A percentile compares a stretch with the other conserved stretches of the same genome.
phyloP scores from a whole-genome alignment of 805 yeast genomes.

The Nakazawaea wickerhamii region DNA sequence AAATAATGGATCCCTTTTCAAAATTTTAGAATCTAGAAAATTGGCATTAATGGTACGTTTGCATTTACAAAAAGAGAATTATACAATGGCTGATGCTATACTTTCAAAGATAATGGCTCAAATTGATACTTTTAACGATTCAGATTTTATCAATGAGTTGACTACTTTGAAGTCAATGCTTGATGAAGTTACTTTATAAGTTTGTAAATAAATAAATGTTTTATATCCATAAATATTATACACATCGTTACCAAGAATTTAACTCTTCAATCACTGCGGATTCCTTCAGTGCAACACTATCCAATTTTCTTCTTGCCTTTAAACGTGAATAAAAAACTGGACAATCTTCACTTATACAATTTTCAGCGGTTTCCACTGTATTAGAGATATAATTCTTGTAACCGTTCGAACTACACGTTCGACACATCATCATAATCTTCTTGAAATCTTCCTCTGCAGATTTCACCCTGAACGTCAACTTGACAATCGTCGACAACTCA shows the following conservation, averaged over 20 bases:
- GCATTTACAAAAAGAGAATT: conserved; percentile 35
- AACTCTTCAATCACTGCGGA: conserved; percentile 21
- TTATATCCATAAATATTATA: no score
- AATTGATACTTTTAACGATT: conserved; percentile 29
- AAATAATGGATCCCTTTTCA: conserved; percentile 29
- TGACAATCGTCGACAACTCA: conserved; percentile 31
- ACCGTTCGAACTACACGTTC: conserved; percentile 26
- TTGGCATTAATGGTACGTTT: conserved; percentile 32
- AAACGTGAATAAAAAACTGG: conserved; percentile 51
- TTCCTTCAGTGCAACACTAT: conserved; percentile 8
- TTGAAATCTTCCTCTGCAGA: conserved; percentile 23
- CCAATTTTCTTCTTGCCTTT: conserved; percentile 30
- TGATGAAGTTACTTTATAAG: conserved; percentile 12
- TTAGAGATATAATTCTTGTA: conserved; percentile 18
- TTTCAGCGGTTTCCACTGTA: conserved; percentile 24
- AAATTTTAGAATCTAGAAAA: conserved; percentile 35
- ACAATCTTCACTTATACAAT: conserved; percentile 63
- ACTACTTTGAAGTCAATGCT: conserved; percentile 31
- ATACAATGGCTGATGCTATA: conserved; percentile 28
- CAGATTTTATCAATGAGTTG: conserved; percentile 33
- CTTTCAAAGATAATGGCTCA: conserved; percentile 27
- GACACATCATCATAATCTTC: conserved; percentile 29
- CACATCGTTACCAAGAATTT: no score
- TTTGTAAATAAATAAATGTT: conserved; percentile 1
- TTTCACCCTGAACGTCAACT: conserved; percentile 24